Conservation (phyloP, 2,329 filamentous ascomycete genomes). For the Penicillium sp. region DNA sequence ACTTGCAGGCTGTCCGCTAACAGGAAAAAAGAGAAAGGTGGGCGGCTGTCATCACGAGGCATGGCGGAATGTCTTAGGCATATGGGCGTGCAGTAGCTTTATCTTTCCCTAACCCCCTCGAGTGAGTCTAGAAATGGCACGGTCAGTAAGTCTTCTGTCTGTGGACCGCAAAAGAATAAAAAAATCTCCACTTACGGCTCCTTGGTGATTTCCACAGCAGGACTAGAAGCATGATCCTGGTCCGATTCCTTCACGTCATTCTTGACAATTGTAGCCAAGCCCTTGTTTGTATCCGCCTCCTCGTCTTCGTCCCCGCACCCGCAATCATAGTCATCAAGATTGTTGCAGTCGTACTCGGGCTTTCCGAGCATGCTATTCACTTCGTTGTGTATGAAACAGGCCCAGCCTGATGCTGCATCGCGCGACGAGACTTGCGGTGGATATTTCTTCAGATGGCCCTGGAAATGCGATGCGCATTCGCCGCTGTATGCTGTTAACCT, state of each 20-base stretch:
- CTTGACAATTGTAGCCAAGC: slow-evolving; percentile 12
- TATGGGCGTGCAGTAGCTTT: neutral
- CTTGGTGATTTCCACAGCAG: slow-evolving; percentile 32
- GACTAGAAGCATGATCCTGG: slow-evolving; percentile 14
- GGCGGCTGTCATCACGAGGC: slow-evolving; percentile 8
- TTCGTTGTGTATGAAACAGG: slow-evolving; percentile 63
- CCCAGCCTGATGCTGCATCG: slow-evolving; percentile 61
- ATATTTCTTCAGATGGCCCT: slow-evolving; percentile 57
- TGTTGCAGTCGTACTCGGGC: slow-evolving; percentile 59
- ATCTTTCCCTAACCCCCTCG: slow-evolving; percentile 13
- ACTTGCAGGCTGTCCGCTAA: neutral
- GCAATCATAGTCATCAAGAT: slow-evolving; percentile 65
- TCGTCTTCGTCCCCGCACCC: slow-evolving; percentile 55
- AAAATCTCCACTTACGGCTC: slow-evolving; percentile 28
- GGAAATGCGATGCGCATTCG: slow-evolving; percentile 63
- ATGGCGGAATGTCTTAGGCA: neutral
- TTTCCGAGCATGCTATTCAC: slow-evolving; percentile 62
- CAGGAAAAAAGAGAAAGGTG: neutral
- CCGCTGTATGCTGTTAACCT: slow-evolving; percentile 39
- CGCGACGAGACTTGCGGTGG: slow-evolving; percentile 62
- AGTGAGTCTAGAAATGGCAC: slow-evolving; percentile 12
- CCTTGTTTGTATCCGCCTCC: neutral
- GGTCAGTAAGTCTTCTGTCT: neutral
- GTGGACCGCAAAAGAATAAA: neutral
- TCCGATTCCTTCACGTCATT: slow-evolving; percentile 17